These are phyloP conservation scores for Tarenaya hassleriana DNA, from an alignment of 345 rosid species.

Conservation along the genomic window DNA sequence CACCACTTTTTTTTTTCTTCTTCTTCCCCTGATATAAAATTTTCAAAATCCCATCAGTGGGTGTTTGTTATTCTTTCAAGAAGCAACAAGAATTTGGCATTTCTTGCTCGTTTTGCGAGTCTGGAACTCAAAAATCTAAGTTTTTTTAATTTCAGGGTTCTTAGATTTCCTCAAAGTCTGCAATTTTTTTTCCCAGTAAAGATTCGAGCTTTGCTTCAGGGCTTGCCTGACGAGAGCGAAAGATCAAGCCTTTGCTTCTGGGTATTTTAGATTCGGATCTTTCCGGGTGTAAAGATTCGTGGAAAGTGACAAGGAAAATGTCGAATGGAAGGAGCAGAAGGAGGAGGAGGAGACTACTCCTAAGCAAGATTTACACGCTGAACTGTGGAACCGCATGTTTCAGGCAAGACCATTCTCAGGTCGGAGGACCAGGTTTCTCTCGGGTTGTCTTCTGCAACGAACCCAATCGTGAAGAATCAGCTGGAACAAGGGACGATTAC, in stretches of 20 bases:
- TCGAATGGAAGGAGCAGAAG: constrained; percentile 45
- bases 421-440: constrained; percentile 82
- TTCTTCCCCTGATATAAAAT: no score
- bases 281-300: no score
- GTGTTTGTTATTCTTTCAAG: background rate
- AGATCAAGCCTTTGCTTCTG: background rate
- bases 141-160: constrained; percentile 8
- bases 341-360: constrained; percentile 41
- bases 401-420: constrained; percentile 62
- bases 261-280: background rate
- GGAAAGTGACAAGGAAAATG: constrained; percentile 2
- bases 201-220: constrained; percentile 13
- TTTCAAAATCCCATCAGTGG: background rate
- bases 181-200: constrained; percentile 14
- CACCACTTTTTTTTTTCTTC: no score
- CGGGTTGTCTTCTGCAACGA: constrained; percentile 77
- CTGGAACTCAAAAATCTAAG: background rate
- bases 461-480: constrained; percentile 56
- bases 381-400: constrained; percentile 50
- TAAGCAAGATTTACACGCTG: constrained; percentile 67
- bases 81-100: background rate
- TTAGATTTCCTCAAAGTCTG: constrained; percentile 17
- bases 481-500: constrained; percentile 46
- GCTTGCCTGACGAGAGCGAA: no score
- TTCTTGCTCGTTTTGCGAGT: constrained; percentile 21